Percentiles rank a stretch among this genome's conserved stretches.
Evolutionary conservation across 305 asterid genomes (phyloP).

Genomic region (Vinca major): DNA sequence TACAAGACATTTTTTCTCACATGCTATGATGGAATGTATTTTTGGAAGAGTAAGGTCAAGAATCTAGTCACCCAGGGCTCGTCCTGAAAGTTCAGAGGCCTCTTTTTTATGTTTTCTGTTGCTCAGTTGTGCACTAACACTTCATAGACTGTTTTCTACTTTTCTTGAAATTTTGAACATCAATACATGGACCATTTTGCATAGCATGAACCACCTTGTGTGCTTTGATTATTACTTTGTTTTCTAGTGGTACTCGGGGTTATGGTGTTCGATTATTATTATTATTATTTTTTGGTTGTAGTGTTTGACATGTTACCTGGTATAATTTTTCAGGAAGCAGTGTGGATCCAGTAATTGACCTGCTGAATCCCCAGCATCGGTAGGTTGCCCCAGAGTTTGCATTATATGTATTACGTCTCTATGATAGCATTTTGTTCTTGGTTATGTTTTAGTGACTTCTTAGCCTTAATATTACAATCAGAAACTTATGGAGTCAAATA

Average conservation of each 20-base stretch:
- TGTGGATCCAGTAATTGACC: conserved; percentile 59
- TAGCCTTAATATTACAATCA: not conserved
- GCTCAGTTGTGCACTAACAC: not conserved
- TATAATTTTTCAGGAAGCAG: conserved; percentile 43
- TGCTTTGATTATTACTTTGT: conserved; percentile 5
- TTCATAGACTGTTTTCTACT: not conserved
- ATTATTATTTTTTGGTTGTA: not conserved
- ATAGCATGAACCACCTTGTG: not conserved
- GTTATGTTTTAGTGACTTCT: conserved; percentile 7
- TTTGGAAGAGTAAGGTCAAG: not conserved
- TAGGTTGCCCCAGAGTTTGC: conserved; percentile 36
- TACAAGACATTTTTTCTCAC: not conserved
- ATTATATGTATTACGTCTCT: not conserved
- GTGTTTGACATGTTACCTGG: conserved; percentile 15
- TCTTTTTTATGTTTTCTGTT: not conserved
- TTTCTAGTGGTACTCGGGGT: conserved; percentile 1
- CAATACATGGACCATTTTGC: not conserved
- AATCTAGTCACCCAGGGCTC: not conserved
- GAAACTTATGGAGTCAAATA: not conserved
- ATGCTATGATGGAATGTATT: not conserved
- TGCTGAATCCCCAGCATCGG: conserved; percentile 95
- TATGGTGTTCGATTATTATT: too few species aligned
- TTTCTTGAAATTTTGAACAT: not conserved
- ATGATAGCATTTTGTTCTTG: conserved; percentile 4
- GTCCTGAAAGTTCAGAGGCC: not conserved